Percentiles rank a stretch among this genome's conserved stretches.
Evolutionary conservation across 2,329 filamentous ascomycete species (phyloP).

Genomic region (Cladosporium colombiae): DNA sequence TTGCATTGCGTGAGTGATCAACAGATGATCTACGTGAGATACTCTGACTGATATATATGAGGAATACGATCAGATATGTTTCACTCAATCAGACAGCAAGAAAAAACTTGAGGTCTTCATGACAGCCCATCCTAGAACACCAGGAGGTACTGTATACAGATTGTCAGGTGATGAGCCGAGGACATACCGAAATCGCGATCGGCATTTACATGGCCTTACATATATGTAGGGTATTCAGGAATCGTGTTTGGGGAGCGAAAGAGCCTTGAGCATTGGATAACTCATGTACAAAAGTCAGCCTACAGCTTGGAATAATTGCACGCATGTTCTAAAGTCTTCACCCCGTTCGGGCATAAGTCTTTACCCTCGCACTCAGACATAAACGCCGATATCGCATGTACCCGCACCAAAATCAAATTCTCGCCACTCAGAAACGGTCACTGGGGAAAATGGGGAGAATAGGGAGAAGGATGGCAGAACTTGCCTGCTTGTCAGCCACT

Average conservation of each 20-base stretch:
- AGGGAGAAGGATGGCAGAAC: conserved; percentile 1
- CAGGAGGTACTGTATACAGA: not conserved
- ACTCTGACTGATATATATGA: not conserved
- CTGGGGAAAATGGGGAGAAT: conserved; percentile 4
- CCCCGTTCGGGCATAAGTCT: not conserved
- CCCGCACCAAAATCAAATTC: not conserved
- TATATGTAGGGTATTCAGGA: not conserved
- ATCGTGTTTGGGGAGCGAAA: not conserved
- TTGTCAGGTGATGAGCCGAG: not conserved
- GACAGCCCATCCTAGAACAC: not conserved
- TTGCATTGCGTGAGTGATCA: not conserved
- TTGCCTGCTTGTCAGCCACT: not conserved
- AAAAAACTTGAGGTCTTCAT: not conserved
- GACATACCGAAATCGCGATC: not conserved
- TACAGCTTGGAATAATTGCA: not conserved
- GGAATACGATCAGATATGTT: not conserved
- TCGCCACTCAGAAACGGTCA: not conserved
- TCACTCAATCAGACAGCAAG: not conserved
- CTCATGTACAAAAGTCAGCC: not conserved
- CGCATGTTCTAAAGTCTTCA: not conserved
- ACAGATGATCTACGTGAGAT: not conserved
- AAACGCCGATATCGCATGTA: not conserved
- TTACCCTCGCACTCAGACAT: not conserved
- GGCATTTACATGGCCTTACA: not conserved
- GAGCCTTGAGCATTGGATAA: not conserved